Conservation (phyloP, 1,284 basidiomycete species). For the Leccinum solheimii region DNA sequence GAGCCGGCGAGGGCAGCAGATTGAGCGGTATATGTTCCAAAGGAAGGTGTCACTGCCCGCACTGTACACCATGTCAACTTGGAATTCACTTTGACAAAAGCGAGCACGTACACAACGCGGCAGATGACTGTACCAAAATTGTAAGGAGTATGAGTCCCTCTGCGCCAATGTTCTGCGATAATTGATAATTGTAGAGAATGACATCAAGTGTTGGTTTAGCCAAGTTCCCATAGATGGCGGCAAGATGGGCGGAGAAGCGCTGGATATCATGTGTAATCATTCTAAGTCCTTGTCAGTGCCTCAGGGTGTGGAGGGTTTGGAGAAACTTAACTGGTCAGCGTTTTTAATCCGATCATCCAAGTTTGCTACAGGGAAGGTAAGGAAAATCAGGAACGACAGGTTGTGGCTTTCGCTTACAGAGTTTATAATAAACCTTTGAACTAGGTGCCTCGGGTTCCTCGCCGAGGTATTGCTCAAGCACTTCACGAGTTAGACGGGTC, state of each 20-base stretch:
- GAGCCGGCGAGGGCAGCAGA: constrained; percentile 87
- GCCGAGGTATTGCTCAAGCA: constrained; percentile 85
- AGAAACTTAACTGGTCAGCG: constrained; percentile 76
- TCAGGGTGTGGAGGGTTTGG: not conserved
- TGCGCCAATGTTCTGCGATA: constrained; percentile 92
- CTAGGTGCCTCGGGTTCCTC: constrained; percentile 61
- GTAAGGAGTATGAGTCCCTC: constrained; percentile 89
- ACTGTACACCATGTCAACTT: constrained; percentile 47
- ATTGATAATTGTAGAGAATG: constrained; percentile 94
- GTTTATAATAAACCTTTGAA: constrained; percentile 88
- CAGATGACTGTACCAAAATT: constrained; percentile 80
- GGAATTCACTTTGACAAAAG: not conserved
- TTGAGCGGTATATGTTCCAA: constrained; percentile 86
- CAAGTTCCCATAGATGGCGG: constrained; percentile 92
- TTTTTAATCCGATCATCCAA: constrained; percentile 96
- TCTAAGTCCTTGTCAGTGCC: constrained; percentile 39
- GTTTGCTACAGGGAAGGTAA: constrained; percentile 56
- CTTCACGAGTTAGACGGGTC: constrained; percentile 81
- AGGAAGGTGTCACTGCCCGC: constrained; percentile 87
- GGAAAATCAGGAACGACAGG: not conserved
- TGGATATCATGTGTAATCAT: constrained; percentile 97
- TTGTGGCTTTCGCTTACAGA: constrained; percentile 53
- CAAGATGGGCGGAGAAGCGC: constrained; percentile 88
- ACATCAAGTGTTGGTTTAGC: constrained; percentile 94
- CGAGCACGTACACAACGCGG: constrained; percentile 66